Base-by-base conservation (phyloP, 2,329 filamentous ascomycete genomes). In the Tympanopsis confertula region DNA sequence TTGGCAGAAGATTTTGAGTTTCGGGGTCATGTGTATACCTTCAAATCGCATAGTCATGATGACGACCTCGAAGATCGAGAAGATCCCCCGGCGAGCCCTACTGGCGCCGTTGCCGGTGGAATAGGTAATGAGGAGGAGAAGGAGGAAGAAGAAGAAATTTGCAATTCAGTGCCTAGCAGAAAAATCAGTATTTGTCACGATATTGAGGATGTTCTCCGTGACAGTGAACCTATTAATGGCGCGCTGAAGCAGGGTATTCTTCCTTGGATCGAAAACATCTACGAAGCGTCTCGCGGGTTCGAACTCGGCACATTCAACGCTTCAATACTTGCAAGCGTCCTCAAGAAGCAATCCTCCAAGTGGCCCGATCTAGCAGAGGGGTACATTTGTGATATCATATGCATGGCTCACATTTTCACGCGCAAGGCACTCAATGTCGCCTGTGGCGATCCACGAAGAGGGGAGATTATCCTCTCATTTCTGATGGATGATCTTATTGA, bases 381-480 rank as follows among this genome's bases (percentile, higher is more conserved):
- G 1, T 55, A 55, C 37, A 39, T 58, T 20, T 51, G 51, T 42
- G 20, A 39, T 5, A 44, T 53, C 12, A 50, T 56, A 15, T 13
- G 50, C 15, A 38, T 38, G 3, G 41, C 59, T 15, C 52, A 59
- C 39, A 24, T 39, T 1, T 59, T 58, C 41, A 51, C 58, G 7
- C 13, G 20, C 0, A 5, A 5, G 0, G 42, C 46, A 2, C 43
- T 57, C 3, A 10, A 38, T 0, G 7, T 14, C 1, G 39, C 46
- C 4, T 58, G 54, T 22, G 15, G 40, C 0, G 50, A 53, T 4
- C 32, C 36, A 2, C 30, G 35, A 4, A 42, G 44, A 5, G 39
- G 42, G 5, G 35, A 41, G 1, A 41, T 51, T 10, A 15, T 58
- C 12, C 46, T 46, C 41, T 39, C 47, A 0, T 38, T 40, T 3